Evolutionary conservation across 2,329 filamentous ascomycete species (phyloP).

Genomic region (Grosmannia serpens): DNA sequence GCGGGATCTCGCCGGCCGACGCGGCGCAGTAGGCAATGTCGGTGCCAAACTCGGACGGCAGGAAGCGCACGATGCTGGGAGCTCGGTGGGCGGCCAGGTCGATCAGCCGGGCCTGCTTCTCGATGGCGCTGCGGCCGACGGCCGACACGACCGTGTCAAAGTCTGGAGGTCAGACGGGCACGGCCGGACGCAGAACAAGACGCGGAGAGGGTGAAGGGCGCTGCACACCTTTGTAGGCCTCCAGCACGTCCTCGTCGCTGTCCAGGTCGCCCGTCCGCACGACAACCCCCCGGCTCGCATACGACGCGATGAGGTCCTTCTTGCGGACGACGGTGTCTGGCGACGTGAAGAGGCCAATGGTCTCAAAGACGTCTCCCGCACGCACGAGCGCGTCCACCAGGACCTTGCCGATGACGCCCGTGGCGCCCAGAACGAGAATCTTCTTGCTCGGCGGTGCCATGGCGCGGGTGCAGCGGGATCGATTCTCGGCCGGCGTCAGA

Average conservation of each 20-base stretch:
- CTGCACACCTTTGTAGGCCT: constrained; percentile 3
- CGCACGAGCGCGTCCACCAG: constrained; percentile 20
- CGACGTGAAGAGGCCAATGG: constrained; percentile 38
- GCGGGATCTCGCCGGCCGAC: constrained; percentile 7
- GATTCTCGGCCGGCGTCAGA: not conserved
- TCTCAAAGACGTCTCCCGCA: constrained; percentile 20
- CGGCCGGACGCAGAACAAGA: not conserved
- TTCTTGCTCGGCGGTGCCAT: not conserved
- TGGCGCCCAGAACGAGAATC: constrained; percentile 22
- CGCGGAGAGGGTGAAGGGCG: not conserved
- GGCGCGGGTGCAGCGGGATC: not conserved
- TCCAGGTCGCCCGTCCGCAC: constrained; percentile 5
- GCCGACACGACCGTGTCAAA: constrained; percentile 10
- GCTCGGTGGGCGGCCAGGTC: constrained; percentile 29
- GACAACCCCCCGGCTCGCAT: not conserved
- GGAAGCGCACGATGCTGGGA: constrained; percentile 39
- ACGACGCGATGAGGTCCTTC: constrained; percentile 2
- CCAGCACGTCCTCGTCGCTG: constrained; percentile 5
- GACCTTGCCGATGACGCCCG: constrained; percentile 23
- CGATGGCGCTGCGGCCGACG: constrained; percentile 8
- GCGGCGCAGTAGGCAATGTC: constrained; percentile 7
- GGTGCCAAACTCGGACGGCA: constrained; percentile 10
- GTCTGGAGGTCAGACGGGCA: not conserved
- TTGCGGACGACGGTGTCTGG: constrained; percentile 3
- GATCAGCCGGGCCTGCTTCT: constrained; percentile 9